Base-by-base conservation (phyloP, 2,329 filamentous ascomycete genomes). In the Pseudogymnoascus sp. region DNA sequence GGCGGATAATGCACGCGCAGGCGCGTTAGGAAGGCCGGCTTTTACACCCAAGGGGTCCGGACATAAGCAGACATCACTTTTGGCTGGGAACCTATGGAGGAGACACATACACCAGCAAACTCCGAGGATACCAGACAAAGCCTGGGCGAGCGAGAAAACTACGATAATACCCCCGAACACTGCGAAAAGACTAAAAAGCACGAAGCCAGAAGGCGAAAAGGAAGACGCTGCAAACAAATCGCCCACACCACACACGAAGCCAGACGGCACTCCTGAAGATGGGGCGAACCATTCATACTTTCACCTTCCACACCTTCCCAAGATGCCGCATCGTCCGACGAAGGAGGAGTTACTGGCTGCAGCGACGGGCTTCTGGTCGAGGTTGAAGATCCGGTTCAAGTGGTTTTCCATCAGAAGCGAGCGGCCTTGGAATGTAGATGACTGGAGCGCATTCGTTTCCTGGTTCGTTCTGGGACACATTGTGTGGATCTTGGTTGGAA, bases 321-420 rank as follows among this genome's bases (percentile, higher is more conserved):
- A 90, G 70, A 85, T 92, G 75, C 85, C 89, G n/a, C 92, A 97
- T 78, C 84, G 93, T 19, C 93, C 95, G 4, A 93, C 89, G 6
- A 97, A 96, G 73, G 93, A 97, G 74, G 95, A 99, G 75, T 82
- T 99, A 28, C 81, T 99, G 37, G 89, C 90, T 19, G 93, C 95
- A 4, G 92, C 95, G 37, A 97, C 87, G 21, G 93, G 93, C 1
- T 97, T 98, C 75, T 95, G 92, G 87, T 89, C 96, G 67, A 85
- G 95, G 60, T 77, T 97, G 51, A 92, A 89, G 73, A 90, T 98
- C 23, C 89, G 92, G 43, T 96, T 98, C 79, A 99, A 99, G 77
- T 99, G 95, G 95, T 88, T 95, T 71, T 96, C 95, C 2, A 99
- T 99, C 71, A 83, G 93, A 73, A 96, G 93, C 74, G 90, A 90